Evolutionary conservation across 2,329 filamentous ascomycete genomes (phyloP).

Genomic region (Corniculantispora saksenae): DNA sequence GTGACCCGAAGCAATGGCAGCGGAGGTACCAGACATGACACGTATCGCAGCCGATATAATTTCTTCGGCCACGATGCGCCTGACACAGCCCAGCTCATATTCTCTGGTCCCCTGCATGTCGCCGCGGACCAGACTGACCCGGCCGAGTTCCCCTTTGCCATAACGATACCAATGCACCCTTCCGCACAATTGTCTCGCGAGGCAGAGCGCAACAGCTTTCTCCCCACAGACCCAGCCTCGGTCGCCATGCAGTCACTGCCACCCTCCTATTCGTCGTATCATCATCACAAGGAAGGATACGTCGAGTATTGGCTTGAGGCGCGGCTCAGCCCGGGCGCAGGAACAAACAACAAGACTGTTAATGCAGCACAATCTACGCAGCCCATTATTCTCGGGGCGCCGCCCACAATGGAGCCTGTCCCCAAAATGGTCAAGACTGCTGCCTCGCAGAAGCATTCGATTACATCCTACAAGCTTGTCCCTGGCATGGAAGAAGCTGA

Average conservation of each 20-base stretch:
- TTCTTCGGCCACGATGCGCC: not conserved
- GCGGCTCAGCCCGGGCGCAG: not conserved
- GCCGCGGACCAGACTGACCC: not conserved
- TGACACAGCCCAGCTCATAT: not conserved
- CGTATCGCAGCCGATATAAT: conserved; percentile 11
- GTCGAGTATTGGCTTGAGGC: conserved; percentile 16
- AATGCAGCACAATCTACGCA: conserved; percentile 1
- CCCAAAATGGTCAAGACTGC: not conserved
- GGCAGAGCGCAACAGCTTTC: not conserved
- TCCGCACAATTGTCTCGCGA: not conserved
- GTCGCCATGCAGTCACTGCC: not conserved
- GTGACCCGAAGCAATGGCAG: not conserved
- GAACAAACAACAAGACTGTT: conserved; percentile 4
- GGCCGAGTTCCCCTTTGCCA: not conserved
- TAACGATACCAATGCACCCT: not conserved
- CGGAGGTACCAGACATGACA: not conserved
- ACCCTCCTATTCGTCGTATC: not conserved
- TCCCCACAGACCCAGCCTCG: not conserved
- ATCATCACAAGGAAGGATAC: not conserved
- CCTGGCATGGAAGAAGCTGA: not conserved
- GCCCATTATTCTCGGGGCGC: not conserved
- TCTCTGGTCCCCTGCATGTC: conserved; percentile 4
- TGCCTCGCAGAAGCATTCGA: not conserved
- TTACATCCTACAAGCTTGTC: conserved; percentile 1
- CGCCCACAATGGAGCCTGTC: not conserved